Evolutionary conservation across 805 yeast genomes (phyloP).

Genomic region (Saccharomycopsis fibuligera): DNA sequence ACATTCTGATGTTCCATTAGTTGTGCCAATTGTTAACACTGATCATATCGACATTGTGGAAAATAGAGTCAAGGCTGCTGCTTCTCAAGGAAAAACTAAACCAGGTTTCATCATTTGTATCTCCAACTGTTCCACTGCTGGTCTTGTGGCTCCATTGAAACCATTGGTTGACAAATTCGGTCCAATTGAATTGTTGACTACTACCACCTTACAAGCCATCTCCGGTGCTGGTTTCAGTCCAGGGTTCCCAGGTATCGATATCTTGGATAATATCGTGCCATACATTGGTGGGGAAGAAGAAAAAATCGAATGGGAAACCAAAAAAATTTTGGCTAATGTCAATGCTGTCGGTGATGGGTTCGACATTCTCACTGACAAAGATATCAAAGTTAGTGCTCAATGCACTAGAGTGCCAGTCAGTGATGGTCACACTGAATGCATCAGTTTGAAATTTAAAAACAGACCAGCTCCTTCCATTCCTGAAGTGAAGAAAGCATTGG

Average conservation of each 20-base stretch:
- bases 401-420: slow-evolving; percentile 96
- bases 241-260: slow-evolving; percentile 93
- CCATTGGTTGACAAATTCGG: slow-evolving; percentile 90
- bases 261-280: slow-evolving; percentile 91
- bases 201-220: slow-evolving; percentile 94
- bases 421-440: slow-evolving; percentile 97
- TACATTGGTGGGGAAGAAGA: slow-evolving; percentile 96
- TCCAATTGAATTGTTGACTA: slow-evolving; percentile 77
- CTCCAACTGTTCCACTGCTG: slow-evolving; percentile 98
- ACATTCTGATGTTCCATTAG: slow-evolving; percentile 77
- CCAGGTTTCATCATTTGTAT: slow-evolving; percentile 90
- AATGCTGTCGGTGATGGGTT: slow-evolving; percentile 49
- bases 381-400: slow-evolving; percentile 86
- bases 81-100: slow-evolving; percentile 45
- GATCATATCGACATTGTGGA: slow-evolving; percentile 78
- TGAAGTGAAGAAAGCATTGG: slow-evolving; percentile 61
- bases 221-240: slow-evolving; percentile 99
- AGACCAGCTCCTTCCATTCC: slow-evolving; percentile 83
- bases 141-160: slow-evolving; percentile 91
- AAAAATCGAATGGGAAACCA: slow-evolving; percentile 97
- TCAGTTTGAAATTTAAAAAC: slow-evolving; percentile 74
- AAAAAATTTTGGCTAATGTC: slow-evolving; percentile 76
- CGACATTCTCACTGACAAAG: slow-evolving; percentile 53
- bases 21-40: slow-evolving; percentile 92
- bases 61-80: slow-evolving; percentile 48